Evolutionary conservation across 2,329 filamentous ascomycete genomes (phyloP).

Genomic region (Trichoderma harzianum): DNA sequence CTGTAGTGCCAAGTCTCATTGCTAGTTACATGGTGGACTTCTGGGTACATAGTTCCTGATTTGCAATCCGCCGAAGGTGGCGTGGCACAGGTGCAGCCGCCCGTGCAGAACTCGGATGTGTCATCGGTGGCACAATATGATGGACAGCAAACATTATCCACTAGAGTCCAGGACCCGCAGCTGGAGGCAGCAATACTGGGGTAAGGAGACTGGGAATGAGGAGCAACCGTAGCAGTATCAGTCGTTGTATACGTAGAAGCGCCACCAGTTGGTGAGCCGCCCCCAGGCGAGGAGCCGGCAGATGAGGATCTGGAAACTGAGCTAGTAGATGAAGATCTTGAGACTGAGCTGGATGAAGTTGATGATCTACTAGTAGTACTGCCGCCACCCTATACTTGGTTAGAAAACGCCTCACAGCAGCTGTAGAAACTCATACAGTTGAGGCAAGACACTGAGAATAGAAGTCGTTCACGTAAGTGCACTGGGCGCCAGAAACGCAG

Average conservation of each 20-base stretch:
- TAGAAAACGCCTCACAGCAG: background rate
- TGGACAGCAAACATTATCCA: constrained; percentile 12
- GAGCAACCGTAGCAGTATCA: constrained; percentile 1
- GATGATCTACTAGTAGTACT: background rate
- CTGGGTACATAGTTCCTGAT: constrained; percentile 10
- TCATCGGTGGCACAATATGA: constrained; percentile 5
- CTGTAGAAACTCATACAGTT: background rate
- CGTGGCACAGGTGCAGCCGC: background rate
- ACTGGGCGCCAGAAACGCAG: background rate
- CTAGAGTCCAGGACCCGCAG: constrained; percentile 1
- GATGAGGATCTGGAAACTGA: background rate
- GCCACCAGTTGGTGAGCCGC: background rate
- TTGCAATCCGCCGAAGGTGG: constrained; percentile 3
- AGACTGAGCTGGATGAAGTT: background rate
- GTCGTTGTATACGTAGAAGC: constrained; percentile 8
- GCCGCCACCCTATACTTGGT: background rate
- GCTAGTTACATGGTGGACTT: background rate
- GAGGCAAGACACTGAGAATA: constrained; percentile 8
- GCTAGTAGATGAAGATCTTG: background rate
- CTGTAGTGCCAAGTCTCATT: constrained; percentile 12
- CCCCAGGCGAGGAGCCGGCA: background rate
- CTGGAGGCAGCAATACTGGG: constrained; percentile 4
- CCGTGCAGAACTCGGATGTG: background rate
- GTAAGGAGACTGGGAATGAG: constrained; percentile 7
- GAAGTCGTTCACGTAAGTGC: background rate